A percentile compares a stretch with the other conserved stretches of the same genome.
These are phyloP conservation scores for Prunus armeniaca DNA, from an alignment of 306 rosid genomes.

Conservation along the genomic window DNA sequence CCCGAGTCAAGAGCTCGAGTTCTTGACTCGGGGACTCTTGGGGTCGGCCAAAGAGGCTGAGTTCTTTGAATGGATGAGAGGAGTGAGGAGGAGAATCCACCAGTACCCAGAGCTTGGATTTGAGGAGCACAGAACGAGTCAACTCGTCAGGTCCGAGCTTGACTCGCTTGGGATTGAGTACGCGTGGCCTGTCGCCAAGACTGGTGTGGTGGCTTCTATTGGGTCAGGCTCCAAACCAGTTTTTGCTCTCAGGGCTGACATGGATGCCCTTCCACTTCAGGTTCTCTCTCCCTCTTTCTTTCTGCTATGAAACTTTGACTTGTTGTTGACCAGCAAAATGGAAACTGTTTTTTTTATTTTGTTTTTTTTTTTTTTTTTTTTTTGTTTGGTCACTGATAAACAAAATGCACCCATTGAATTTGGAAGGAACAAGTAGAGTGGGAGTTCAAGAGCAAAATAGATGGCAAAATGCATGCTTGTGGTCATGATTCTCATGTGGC, in stretches of 20 bases:
- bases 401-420: neutral
- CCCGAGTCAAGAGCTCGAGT: slow-evolving; percentile 25
- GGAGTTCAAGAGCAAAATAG: slow-evolving; percentile 41
- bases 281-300: neutral
- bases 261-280: slow-evolving; percentile 48
- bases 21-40: slow-evolving; percentile 22
- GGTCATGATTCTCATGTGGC: slow-evolving; percentile 45
- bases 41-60: slow-evolving; percentile 34
- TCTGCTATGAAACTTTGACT: neutral
- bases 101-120: slow-evolving; percentile 43
- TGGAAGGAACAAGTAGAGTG: slow-evolving; percentile 38
- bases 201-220: slow-evolving; percentile 39
- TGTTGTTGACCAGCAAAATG: neutral
- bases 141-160: slow-evolving; percentile 42
- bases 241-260: slow-evolving; percentile 47
- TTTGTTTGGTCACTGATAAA: neutral
- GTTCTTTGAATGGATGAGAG: slow-evolving; percentile 40
- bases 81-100: slow-evolving; percentile 43
- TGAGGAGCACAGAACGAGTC: slow-evolving; percentile 39
- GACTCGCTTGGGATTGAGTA: slow-evolving; percentile 36
- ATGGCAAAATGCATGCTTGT: slow-evolving; percentile 39
- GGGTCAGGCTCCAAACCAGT: slow-evolving; percentile 32
- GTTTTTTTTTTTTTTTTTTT: neutral
- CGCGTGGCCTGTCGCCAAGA: slow-evolving; percentile 41
- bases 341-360: neutral